Conservation (phyloP, 495 filamentous ascomycete genomes). For the Lasiosphaeris hirsuta region DNA sequence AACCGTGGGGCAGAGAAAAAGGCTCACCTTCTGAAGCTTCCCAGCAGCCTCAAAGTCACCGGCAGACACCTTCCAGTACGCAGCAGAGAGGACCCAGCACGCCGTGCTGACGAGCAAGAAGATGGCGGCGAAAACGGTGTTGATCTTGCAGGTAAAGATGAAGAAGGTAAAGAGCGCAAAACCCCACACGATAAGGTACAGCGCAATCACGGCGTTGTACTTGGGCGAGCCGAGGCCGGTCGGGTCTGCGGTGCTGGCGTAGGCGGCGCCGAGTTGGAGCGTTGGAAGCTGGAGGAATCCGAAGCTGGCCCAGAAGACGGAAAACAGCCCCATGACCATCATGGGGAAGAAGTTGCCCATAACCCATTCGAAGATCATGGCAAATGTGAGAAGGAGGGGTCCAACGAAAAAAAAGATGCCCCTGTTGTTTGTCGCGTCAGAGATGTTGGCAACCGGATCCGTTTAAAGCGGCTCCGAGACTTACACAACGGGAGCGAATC, state of each 20-base stretch:
- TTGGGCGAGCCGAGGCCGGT: conserved; percentile 41
- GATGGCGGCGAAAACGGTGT: conserved; percentile 51
- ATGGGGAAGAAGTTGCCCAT: conserved; percentile 54
- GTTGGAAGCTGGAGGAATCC: conserved; percentile 52
- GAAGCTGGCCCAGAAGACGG: conserved; percentile 56
- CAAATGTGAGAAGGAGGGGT: conserved; percentile 44
- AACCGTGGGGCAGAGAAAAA: background rate
- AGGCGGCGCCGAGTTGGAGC: conserved; percentile 46
- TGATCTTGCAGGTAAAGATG: conserved; percentile 53
- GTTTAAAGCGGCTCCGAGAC: conserved; percentile 10
- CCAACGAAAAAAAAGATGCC: conserved; percentile 58
- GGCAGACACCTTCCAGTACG: conserved; percentile 48
- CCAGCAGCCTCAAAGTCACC: conserved; percentile 44
- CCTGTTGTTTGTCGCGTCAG: conserved; percentile 19
- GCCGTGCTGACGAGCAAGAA: conserved; percentile 49
- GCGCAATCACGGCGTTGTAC: conserved; percentile 47
- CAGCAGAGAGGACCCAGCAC: conserved; percentile 46
- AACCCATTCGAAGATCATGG: conserved; percentile 51
- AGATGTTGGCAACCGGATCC: background rate
- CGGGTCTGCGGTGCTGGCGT: conserved; percentile 42
- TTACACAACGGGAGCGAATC: conserved; percentile 48
- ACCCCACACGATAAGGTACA: conserved; percentile 55
- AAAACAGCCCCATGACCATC: conserved; percentile 57
- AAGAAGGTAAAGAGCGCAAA: conserved; percentile 56
- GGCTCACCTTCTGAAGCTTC: conserved; percentile 44